Base-by-base conservation (phyloP, 225 moss, liverwort and hornwort genomes). In the Physcomitrium patens region DNA sequence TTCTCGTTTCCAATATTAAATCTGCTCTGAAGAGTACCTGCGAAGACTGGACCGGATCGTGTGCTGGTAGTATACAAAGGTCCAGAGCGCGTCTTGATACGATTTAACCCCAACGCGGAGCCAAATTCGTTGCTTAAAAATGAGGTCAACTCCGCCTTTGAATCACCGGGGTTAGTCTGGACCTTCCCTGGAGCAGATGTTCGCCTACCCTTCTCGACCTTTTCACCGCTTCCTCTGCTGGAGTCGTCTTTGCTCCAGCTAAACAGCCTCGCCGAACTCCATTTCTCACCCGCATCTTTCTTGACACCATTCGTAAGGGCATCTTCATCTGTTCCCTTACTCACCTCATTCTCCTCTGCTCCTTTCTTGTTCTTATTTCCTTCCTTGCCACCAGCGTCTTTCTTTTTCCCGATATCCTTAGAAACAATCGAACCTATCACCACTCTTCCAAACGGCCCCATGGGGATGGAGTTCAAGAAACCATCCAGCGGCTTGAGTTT, bases 41-140 rank as follows among this genome's bases (percentile, higher is more conserved):
- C 84, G 77, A 84, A 84, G 54, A 85, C 82, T 37, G 85, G 87
- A 42, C 87, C 85, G 50, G 85, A 85, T 47, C 84, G 82, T 5
- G 87, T 69, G 82, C 84, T 87, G 77, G 77, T 47, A 62, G 68
- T 72, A 80, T 82, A 87, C 75, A 87, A 65, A 68, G 87, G 87
- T 60, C 87, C 87, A 15, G 87, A 87, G 28, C 85, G 87, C 74
- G 87, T 87, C 82, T 87, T 87, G 77, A 87, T 85, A 42, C 87
- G 84, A 75, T 85, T 82, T 59, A 87, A 68, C 60, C 87, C 84
- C 72, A 85, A 67, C 48, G 82, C 80, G 58, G 85, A 71, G 28
- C 84, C 82, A 66, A 82, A 80, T 59, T 87, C 87, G 42, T 69
- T 84, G 78, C 75, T 75, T 49, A 87, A 47, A 72, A 80, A 81